Evolutionary conservation across 352 stramenopile genomes (phyloP).

Genomic region (Pythium rhizo-oryzae): DNA sequence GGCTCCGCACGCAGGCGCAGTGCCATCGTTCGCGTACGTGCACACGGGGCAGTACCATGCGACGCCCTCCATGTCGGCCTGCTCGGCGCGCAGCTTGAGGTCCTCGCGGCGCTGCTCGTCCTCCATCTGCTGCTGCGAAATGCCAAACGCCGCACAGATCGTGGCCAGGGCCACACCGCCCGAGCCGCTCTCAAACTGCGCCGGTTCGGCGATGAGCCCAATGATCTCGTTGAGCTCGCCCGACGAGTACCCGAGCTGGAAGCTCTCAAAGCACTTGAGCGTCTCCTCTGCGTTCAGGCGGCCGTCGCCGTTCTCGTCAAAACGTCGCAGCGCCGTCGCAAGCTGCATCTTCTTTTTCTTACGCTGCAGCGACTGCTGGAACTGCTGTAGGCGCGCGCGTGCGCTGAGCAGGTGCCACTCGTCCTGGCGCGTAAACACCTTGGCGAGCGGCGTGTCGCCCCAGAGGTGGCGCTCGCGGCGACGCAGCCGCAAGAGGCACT

Average conservation of each 20-base stretch:
- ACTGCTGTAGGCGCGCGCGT: conserved; percentile 82
- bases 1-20: conserved; percentile 41
- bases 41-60: conserved; percentile 76
- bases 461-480: conserved; percentile 95
- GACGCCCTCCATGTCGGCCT: conserved; percentile 20
- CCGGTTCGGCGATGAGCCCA: conserved; percentile 63
- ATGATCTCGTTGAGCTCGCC: conserved; percentile 87
- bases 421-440: conserved; percentile 97
- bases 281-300: conserved; percentile 68
- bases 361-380: conserved; percentile 73
- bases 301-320: conserved; percentile 74
- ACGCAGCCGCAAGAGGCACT: conserved; percentile 87
- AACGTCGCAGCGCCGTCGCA: conserved; percentile 58
- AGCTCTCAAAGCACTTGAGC: conserved; percentile 86
- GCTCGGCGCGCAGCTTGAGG: conserved; percentile 25
- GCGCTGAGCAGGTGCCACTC: conserved; percentile 95
- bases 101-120: conserved; percentile 58
- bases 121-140: conserved; percentile 56
- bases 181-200: conserved; percentile 40
- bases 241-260: conserved; percentile 81
- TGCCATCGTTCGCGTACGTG: conserved; percentile 75
- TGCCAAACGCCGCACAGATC: conserved; percentile 71
- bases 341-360: conserved; percentile 56
- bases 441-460: conserved; percentile 95
- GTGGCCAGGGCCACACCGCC: conserved; percentile 65